A percentile compares a stretch with the other conserved stretches of the same genome.
Evolutionary conservation across 495 filamentous ascomycete species (phyloP).

Genomic region (Jackrogersella minutella): DNA sequence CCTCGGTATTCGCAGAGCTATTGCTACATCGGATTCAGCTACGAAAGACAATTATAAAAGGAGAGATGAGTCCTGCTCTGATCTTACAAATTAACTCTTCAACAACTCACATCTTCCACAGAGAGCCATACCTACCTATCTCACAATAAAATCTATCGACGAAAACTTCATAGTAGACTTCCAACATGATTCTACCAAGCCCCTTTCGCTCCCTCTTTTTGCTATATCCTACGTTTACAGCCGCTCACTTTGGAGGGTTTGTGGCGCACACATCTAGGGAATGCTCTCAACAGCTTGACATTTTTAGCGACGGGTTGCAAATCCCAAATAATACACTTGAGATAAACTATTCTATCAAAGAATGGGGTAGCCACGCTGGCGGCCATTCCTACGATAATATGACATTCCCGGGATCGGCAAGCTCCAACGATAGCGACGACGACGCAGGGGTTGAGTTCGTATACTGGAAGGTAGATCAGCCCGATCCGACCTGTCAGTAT

Average conservation of each 20-base stretch:
- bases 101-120: background rate
- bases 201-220: constrained; percentile 7
- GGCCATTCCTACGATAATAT: constrained; percentile 31
- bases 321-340: constrained; percentile 10
- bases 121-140: background rate
- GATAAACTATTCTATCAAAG: constrained; percentile 20
- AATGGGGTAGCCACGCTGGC: constrained; percentile 10
- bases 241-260: constrained; percentile 13
- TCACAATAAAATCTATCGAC: background rate
- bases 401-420: constrained; percentile 25
- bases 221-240: constrained; percentile 11
- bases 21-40: background rate
- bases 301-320: constrained; percentile 19
- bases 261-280: constrained; percentile 17
- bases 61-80: background rate
- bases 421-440: constrained; percentile 4
- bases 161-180: background rate
- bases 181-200: background rate
- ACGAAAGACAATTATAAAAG: constrained; percentile 18
- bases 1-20: background rate
- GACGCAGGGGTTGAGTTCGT: constrained; percentile 22
- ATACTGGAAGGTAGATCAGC: constrained; percentile 27
- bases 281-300: constrained; percentile 18
- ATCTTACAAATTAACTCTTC: background rate
- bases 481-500: constrained; percentile 25